Base-by-base conservation (phyloP, 75 land plant species). In the Isoetes taiwanensis region DNA sequence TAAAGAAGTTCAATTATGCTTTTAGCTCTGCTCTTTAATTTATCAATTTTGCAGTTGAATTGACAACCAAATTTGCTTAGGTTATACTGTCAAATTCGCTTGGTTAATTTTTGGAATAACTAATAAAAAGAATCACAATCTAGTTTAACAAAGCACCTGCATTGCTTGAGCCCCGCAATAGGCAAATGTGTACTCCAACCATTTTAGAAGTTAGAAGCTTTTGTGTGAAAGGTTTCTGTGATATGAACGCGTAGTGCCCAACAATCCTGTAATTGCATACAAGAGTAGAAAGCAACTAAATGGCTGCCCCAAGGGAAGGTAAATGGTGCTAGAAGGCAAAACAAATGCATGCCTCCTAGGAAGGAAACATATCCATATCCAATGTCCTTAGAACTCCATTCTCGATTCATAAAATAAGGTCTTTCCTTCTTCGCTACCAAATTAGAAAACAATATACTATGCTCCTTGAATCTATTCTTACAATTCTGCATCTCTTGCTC, bases 241-340 rank as follows among this genome's bases (percentile, higher is more conserved):
- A 61, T 60, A 86, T 0, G 88, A 86, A 14, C 83, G 73, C 0
- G 87, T 83, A 31, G 83, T 86, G 2, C 93, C 93, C 5, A 86
- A 41, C 52, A 86, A 33, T 2, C 93, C 93, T 11, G 84, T 86
- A 28, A 70, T 56, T 3, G 76, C 52, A 61, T 80, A 86, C 3
- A 80, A 63, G 25, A 42, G 65, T 26, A 60, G 3, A 40, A 85
- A 82, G 26, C 70, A 61, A 32, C 68, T 77, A 50, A 86, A 54
- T 6, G 84, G 84, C 52, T 28, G 26, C n/a, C n/a, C 84, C 88
- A 75, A 9, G 56, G 74, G 65, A 83, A 83, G n/a, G 62, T 55
- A 65, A 82, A 83, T 1, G 83, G 87, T 0, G 87, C 87, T 24
- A 74, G 52, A 24, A 86, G 32, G 56, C 75, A 72, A 3, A 78